Conservation (phyloP, 2,329 filamentous ascomycete genomes). For the Drechslera avenae region DNA sequence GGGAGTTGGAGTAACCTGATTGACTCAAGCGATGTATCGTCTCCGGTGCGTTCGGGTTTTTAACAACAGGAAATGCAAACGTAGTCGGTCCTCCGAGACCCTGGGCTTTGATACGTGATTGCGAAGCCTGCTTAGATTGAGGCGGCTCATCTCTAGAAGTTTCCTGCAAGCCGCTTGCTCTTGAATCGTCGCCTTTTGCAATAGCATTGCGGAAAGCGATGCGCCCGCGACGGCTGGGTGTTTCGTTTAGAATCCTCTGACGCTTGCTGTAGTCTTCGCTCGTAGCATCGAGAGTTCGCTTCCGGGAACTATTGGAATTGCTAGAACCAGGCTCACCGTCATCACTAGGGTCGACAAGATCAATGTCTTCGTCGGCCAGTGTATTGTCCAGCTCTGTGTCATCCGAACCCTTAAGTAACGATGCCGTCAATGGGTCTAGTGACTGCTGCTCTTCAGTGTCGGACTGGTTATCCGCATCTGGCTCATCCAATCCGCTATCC, state of each 20-base stretch:
- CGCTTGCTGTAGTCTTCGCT: conserved; percentile 18
- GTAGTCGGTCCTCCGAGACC: conserved; percentile 48
- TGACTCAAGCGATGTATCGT: conserved; percentile 72
- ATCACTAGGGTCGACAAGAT: conserved; percentile 22
- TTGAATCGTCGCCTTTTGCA: background rate
- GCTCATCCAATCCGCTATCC: conserved; percentile 35
- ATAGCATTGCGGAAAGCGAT: conserved; percentile 19
- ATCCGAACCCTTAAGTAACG: conserved; percentile 19
- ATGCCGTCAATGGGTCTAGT: conserved; percentile 41
- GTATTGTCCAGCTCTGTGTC: conserved; percentile 11
- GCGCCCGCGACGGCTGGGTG: conserved; percentile 11
- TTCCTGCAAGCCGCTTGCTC: conserved; percentile 4
- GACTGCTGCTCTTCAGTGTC: conserved; percentile 32
- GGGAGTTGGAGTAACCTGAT: conserved; percentile 59
- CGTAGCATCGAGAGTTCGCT: conserved; percentile 23
- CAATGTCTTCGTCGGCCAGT: conserved; percentile 26
- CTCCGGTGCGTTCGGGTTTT: conserved; percentile 70
- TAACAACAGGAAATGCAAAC: conserved; percentile 75
- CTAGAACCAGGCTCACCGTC: conserved; percentile 14
- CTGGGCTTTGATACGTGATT: conserved; percentile 49
- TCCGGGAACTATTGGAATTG: conserved; percentile 15
- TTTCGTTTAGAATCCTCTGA: conserved; percentile 18
- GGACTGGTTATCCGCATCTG: conserved; percentile 19
- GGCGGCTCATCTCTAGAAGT: conserved; percentile 12
- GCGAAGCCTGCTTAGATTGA: conserved; percentile 41